Conservation (phyloP, 2,329 filamentous ascomycete species). For the Neonectria neomacrospora region DNA sequence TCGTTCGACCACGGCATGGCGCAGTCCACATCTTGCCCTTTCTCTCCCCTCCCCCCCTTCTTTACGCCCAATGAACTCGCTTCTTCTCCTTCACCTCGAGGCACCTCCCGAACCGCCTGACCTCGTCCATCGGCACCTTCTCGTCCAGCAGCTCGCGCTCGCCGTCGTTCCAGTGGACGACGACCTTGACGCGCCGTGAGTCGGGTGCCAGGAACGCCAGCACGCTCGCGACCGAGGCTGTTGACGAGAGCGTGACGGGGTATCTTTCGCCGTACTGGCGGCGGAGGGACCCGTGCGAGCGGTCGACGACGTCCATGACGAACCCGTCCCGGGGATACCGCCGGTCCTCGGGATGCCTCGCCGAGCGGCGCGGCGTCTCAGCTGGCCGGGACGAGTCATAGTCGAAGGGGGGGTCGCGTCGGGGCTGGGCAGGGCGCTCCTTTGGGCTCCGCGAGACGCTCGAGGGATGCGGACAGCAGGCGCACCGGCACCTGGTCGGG, state of each 20-base stretch:
- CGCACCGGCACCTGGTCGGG: constrained; percentile 38
- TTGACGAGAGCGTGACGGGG: constrained; percentile 34
- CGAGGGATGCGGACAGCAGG: constrained; percentile 40
- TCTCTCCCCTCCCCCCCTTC: not conserved
- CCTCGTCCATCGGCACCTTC: constrained; percentile 35
- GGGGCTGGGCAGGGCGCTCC: constrained; percentile 11
- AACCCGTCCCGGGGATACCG: constrained; percentile 14
- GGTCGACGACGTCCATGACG: constrained; percentile 39
- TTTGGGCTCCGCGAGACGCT: constrained; percentile 27
- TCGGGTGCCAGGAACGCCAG: constrained; percentile 41
- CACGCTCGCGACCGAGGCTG: constrained; percentile 33
- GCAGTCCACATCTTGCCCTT: not conserved
- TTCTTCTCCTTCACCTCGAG: constrained; percentile 43
- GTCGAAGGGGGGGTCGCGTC: not conserved
- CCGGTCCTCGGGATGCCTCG: not conserved
- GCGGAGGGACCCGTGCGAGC: constrained; percentile 27
- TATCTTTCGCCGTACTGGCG: constrained; percentile 34
- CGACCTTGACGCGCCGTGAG: constrained; percentile 35
- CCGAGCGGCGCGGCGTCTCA: constrained; percentile 1
- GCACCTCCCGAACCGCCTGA: constrained; percentile 32
- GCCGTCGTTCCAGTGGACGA: constrained; percentile 46
- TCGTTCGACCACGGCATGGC: not conserved
- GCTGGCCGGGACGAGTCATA: constrained; percentile 11
- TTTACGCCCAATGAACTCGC: constrained; percentile 37
- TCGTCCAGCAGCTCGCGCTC: constrained; percentile 38